Conservation (phyloP, 345 rosid genomes). For the Cochlearia excelsa region DNA sequence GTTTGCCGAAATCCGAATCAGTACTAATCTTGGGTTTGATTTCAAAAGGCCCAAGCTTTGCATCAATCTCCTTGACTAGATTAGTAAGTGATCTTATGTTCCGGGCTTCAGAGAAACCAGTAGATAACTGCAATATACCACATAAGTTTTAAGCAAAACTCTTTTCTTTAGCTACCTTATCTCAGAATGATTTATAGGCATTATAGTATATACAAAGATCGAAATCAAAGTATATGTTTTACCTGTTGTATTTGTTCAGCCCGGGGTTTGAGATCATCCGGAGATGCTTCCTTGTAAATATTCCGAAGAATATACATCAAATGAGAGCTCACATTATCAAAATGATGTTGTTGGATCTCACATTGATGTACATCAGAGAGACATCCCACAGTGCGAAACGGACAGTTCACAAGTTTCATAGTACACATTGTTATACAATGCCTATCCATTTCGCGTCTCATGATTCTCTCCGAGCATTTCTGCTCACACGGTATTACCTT, state of each 20-base stretch:
- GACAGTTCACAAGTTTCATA: constrained; percentile 83
- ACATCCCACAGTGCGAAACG: constrained; percentile 77
- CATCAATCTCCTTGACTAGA: constrained; percentile 61
- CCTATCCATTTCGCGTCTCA: constrained; percentile 86
- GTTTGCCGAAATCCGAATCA: constrained; percentile 3
- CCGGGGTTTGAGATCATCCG: constrained; percentile 47
- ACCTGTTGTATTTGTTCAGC: constrained; percentile 63
- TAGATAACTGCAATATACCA: background rate
- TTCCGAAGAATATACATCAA: constrained; percentile 55
- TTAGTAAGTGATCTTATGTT: constrained; percentile 54
- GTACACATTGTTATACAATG: constrained; percentile 87
- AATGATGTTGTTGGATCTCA: constrained; percentile 50
- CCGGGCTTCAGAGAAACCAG: constrained; percentile 28
- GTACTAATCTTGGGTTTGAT: constrained; percentile 28
- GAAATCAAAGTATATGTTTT: background rate
- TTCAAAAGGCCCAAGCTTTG: constrained; percentile 57
- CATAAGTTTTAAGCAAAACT: background rate
- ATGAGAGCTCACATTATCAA: constrained; percentile 56
- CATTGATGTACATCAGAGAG: constrained; percentile 50
- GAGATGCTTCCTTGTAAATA: constrained; percentile 55
- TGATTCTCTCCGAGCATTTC: constrained; percentile 53
- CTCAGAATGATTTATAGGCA: no score
- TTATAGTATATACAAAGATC: background rate
- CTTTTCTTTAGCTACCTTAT: background rate
- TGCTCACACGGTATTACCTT: constrained; percentile 87